Base-by-base conservation (phyloP, 1,284 basidiomycete species). In the Apiotrichum gamsii region DNA sequence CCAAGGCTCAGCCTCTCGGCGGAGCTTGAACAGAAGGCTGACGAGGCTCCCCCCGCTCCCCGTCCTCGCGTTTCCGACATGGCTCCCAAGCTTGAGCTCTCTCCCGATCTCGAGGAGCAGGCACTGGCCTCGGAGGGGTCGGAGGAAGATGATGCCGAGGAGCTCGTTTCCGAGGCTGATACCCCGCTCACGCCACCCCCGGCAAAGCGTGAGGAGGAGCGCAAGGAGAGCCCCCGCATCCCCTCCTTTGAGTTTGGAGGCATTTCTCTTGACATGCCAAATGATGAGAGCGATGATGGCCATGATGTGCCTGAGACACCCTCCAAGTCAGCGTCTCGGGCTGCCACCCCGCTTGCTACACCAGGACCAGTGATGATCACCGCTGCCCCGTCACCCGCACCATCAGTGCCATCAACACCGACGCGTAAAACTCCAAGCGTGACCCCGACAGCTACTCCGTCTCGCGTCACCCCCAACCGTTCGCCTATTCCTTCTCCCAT, bases 241-340 rank as follows among this genome's bases (percentile, higher is more conserved):
- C 71, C 71, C 4, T 57, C 56, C 46, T 67, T 72, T 46, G 61
- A 71, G 25, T 68, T 71, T 43, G 70, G 63, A 21, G 59, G 56
- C 30, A 21, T 53, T 14, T 47, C 45, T 19, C 43, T 52, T 10
- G 50, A 52, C 18, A 43, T 49, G 37, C 25, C 37, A 9, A 39
- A 33, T 18, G 33, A 35, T 14, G 31, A 47, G 34, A 23, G 16
- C 2, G 49, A 45, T 1, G 47, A 42, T 23, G 21, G 14, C 9
- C 24, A 45, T 30, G 23, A 39, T n/a, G 43, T 5, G 25, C 25
- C 25, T 5, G 21, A 13, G 13, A 13, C 23, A 3, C 14, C 42
- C n/a, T n/a, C 15, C 21, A 15, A n/a, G 3, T 20, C 33, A 3
- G n/a, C n/a, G n/a, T n/a, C n/a, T n/a, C n/a, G n/a, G n/a, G n/a